Evolutionary conservation across 352 stramenopile species (phyloP), one percentile per base, ranked within the genome.

Genomic region (Thalassiosira pacifica): DNA sequence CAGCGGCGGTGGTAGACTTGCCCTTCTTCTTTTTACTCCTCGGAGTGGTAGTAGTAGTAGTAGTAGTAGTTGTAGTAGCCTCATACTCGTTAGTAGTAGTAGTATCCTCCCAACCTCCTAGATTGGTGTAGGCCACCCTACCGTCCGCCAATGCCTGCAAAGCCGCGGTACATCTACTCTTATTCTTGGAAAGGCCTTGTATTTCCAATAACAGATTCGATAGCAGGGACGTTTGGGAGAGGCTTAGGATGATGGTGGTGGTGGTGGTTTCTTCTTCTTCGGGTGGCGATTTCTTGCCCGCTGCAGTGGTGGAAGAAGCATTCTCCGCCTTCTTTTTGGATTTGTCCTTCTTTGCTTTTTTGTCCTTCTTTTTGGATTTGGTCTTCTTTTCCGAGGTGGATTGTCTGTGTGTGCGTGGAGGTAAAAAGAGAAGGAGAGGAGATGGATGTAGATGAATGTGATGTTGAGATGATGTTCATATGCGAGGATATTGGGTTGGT

Each of bases 141-240:
- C 77, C 82, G 26, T 85, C 71, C 48, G 79, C 76, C 34, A 88
- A 42, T 13, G 82, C 82, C 2, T 53, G 22, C 45, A 88, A 55
- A 16, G 82, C 82, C n/a, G 71, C 27, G 0, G 70, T 61, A 29
- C 82, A 88, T 59, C 67, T 63, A 5, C 64, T 40, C 61, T 76
- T 79, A 34, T 55, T 74, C 9, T 52, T 48, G 4, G 76, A 76
- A 2, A 86, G 45, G 0, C 40, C 63, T 32, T 69, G 70, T 16
- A 88, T 48, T 55, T 76, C 32, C 16, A 73, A 13, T 1, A 88
- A 24, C 3, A 88, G 60, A 32, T 69, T 31, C 6, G 63, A 69
- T 0, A 88, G 76, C 3, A 79, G 27, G 13, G 76, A 84, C 45
- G 11, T 64, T 52, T 52, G 34, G 26, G 22, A 29, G 34, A 32